These are phyloP conservation scores for Nasturtium officinale DNA, from an alignment of 345 rosid genomes.

Conservation along the genomic window DNA sequence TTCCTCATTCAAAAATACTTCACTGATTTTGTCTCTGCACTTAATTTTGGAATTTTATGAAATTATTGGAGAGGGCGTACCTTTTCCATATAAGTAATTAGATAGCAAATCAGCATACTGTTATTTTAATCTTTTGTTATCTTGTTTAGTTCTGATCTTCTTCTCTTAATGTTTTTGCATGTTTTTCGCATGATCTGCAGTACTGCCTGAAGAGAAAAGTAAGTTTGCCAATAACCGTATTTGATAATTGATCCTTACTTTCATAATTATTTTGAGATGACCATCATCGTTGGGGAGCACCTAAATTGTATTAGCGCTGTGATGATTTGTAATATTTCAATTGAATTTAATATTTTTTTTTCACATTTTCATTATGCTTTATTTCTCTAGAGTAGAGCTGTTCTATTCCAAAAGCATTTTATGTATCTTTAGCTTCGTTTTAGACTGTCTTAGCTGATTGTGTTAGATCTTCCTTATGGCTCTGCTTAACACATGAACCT, in stretches of 20 bases:
- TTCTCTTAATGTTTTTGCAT: slow-evolving; percentile 48
- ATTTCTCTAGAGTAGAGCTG: neutral
- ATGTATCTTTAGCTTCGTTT: slow-evolving; percentile 12
- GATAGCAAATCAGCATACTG: neutral
- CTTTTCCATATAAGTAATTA: neutral
- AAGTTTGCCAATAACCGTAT: slow-evolving; percentile 46
- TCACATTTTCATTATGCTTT: neutral
- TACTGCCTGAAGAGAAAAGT: slow-evolving; percentile 91
- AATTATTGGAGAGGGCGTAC: neutral
- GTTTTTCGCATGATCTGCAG: slow-evolving; percentile 56
- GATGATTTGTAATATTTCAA: slow-evolving; percentile 2
- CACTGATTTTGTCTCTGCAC: neutral
- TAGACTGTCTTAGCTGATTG: neutral
- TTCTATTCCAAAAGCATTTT: slow-evolving; percentile 3
- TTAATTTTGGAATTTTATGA: neutral
- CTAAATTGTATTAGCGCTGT: neutral
- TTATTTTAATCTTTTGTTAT: neutral
- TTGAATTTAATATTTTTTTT: slow-evolving; percentile 12
- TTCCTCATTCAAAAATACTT: neutral
- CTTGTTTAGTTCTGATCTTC: slow-evolving; percentile 35
- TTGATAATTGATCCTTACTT: slow-evolving; percentile 24
- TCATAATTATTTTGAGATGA: slow-evolving; percentile 22
- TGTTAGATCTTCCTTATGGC: slow-evolving; percentile 12
- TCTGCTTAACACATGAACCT: slow-evolving; percentile 17
- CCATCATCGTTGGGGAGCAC: slow-evolving; percentile 25